Evolutionary conservation across 495 filamentous ascomycete species (phyloP).

Genomic region (Podospora pseudopauciseta): DNA sequence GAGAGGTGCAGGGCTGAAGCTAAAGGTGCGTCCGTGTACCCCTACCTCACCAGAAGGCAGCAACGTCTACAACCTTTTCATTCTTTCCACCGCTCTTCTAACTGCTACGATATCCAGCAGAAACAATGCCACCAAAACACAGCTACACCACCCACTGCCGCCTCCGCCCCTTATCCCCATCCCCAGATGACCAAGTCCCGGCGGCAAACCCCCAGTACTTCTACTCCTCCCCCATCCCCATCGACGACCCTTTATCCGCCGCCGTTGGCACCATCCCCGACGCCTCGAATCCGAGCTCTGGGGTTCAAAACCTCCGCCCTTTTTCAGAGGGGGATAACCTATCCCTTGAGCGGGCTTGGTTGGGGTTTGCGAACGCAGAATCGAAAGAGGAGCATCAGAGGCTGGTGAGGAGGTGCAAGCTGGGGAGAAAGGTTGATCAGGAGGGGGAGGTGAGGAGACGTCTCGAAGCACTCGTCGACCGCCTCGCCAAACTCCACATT

Average conservation of each 20-base stretch:
- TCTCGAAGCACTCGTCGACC: conserved; percentile 45
- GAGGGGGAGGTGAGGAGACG: conserved; percentile 39
- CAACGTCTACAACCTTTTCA: no score
- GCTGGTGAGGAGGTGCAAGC: conserved; percentile 30
- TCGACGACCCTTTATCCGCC: conserved; percentile 77
- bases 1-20: no score
- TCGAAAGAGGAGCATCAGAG: conserved; percentile 44
- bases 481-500: conserved; percentile 35
- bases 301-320: conserved; percentile 62
- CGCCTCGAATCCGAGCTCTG: conserved; percentile 44
- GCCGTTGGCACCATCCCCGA: conserved; percentile 54
- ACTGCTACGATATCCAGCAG: neutral
- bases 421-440: conserved; percentile 25
- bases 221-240: conserved; percentile 69
- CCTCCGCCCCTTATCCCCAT: neutral
- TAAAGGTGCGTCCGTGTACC: no score
- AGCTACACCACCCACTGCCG: neutral
- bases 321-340: conserved; percentile 73
- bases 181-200: conserved; percentile 28
- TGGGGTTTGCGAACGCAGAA: conserved; percentile 34
- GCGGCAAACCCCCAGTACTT: conserved; percentile 70
- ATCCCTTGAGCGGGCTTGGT: conserved; percentile 71
- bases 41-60: no score
- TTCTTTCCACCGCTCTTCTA: no score
- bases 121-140: neutral